Conservation (phyloP, 495 filamentous ascomycete genomes). For the Chaetomidium leptoderma region DNA sequence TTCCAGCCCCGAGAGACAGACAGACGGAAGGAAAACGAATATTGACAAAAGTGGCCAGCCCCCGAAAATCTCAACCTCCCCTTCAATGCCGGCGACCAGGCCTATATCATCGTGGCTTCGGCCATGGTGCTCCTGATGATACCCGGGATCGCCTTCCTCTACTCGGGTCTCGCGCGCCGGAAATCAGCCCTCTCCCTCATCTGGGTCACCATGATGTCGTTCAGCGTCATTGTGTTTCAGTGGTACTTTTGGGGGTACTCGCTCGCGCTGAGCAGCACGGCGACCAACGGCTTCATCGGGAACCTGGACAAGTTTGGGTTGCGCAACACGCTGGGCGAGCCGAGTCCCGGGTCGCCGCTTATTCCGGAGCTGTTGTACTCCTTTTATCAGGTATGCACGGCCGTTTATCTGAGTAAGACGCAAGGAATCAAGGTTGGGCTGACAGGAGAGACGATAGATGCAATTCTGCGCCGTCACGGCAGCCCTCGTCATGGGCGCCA, state of each 20-base stretch:
- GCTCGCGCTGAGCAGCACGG: constrained; percentile 78
- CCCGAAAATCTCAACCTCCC: constrained; percentile 66
- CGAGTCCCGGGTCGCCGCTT: constrained; percentile 72
- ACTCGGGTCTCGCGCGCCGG: constrained; percentile 92
- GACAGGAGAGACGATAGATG: constrained; percentile 54
- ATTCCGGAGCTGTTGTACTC: constrained; percentile 88
- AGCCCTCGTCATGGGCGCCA: constrained; percentile 86
- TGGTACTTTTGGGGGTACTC: constrained; percentile 99
- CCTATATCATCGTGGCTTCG: constrained; percentile 86
- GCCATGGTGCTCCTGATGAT: constrained; percentile 97
- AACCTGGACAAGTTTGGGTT: constrained; percentile 83
- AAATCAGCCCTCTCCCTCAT: constrained; percentile 95
- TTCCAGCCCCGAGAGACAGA: too few species aligned
- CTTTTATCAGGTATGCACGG: constrained; percentile 69
- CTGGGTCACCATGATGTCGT: constrained; percentile 89
- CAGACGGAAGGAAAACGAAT: not conserved
- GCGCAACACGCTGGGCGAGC: constrained; percentile 69
- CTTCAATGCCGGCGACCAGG: constrained; percentile 67
- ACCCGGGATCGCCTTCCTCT: constrained; percentile 95
- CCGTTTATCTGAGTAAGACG: too few species aligned
- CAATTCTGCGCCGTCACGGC: constrained; percentile 93
- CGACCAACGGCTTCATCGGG: constrained; percentile 79
- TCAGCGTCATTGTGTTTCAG: constrained; percentile 86
- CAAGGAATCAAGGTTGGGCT: too few species aligned
- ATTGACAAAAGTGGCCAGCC: constrained; percentile 38